Evolutionary conservation across 2,329 filamentous ascomycete genomes (phyloP).

Genomic region (Verticillium dahliae): DNA sequence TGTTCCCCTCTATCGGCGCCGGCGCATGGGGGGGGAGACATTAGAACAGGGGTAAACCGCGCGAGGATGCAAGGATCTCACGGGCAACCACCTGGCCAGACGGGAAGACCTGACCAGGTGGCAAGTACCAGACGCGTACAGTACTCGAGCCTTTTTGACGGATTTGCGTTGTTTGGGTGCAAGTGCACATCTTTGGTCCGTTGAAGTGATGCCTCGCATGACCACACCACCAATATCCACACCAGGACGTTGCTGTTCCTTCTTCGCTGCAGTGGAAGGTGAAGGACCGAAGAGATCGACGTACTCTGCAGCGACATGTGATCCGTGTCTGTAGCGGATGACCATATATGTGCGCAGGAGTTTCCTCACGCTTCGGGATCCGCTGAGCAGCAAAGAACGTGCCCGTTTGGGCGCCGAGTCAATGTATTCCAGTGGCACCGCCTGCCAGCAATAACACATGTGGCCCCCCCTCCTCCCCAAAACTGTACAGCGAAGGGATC

Average conservation of each 20-base stretch:
- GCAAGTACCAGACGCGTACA: background rate
- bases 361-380: background rate
- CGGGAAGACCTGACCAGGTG: background rate
- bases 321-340: background rate
- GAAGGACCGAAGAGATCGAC: background rate
- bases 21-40: slow-evolving; percentile 3
- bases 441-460: background rate
- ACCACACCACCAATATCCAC: background rate
- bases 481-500: background rate
- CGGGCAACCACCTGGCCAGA: background rate
- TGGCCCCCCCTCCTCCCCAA: background rate
- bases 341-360: background rate
- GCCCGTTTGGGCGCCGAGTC: background rate
- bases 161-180: background rate
- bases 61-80: background rate
- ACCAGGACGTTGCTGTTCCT: background rate
- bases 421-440: background rate
- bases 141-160: background rate
- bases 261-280: background rate
- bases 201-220: background rate
- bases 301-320: background rate
- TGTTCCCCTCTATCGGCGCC: slow-evolving; percentile 4
- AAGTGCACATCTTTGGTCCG: background rate
- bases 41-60: background rate
- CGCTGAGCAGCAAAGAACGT: background rate